Conservation (phyloP, 805 yeast species). For the Cyberlindnera nakhonratchasimensis region DNA sequence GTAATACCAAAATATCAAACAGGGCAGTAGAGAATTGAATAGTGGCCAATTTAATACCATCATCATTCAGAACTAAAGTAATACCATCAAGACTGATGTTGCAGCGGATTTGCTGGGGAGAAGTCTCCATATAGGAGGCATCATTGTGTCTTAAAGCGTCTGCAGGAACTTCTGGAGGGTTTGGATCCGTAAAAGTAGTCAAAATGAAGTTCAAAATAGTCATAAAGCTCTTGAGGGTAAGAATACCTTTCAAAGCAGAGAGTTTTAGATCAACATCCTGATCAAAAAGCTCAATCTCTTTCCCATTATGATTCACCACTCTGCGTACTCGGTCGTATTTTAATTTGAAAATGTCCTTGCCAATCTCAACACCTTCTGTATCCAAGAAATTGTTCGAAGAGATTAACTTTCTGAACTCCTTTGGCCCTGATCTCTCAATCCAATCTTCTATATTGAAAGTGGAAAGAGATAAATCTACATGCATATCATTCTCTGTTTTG, state of each 20-base stretch:
- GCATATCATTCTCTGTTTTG: slow-evolving; percentile 58
- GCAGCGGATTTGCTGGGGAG: slow-evolving; percentile 75
- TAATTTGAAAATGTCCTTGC: slow-evolving; percentile 54
- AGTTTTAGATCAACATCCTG: slow-evolving; percentile 69
- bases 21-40: slow-evolving; percentile 70
- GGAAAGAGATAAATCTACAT: slow-evolving; percentile 57
- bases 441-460: slow-evolving; percentile 74
- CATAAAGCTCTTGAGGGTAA: slow-evolving; percentile 74
- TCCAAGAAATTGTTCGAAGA: slow-evolving; percentile 54
- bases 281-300: slow-evolving; percentile 66
- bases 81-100: slow-evolving; percentile 68
- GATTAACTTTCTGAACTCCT: slow-evolving; percentile 63
- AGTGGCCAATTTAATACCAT: slow-evolving; percentile 77
- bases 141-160: slow-evolving; percentile 68
- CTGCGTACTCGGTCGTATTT: slow-evolving; percentile 58
- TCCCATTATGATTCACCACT: slow-evolving; percentile 49
- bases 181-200: slow-evolving; percentile 86
- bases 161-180: slow-evolving; percentile 63
- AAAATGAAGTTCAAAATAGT: slow-evolving; percentile 76
- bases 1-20: slow-evolving; percentile 60
- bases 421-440: slow-evolving; percentile 57
- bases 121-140: slow-evolving; percentile 48
- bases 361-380: slow-evolving; percentile 34
- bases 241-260: slow-evolving; percentile 72
- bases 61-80: slow-evolving; percentile 74